A percentile compares a stretch with the other conserved stretches of the same genome.
These are phyloP conservation scores for Salisapilia sapeloensis DNA, from an alignment of 352 stramenopile genomes.

Conservation along the genomic window DNA sequence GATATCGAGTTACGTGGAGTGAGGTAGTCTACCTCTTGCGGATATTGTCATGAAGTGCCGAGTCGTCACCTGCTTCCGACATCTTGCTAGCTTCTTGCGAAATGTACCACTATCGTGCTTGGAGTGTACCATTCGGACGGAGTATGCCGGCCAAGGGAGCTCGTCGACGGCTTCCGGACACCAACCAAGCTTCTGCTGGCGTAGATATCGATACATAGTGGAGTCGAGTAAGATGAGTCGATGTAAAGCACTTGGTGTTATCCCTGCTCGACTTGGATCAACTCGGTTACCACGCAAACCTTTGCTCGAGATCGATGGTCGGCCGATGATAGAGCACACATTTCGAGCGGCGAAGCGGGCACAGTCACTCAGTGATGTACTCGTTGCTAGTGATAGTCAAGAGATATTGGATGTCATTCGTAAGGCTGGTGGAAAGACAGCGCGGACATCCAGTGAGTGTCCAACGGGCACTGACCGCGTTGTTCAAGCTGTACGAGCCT, in stretches of 20 bases:
- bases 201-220: too few relatives aligned
- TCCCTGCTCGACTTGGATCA: conserved; percentile 54
- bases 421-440: conserved; percentile 16
- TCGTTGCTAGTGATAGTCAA: conserved; percentile 64
- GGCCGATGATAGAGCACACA: conserved; percentile 75
- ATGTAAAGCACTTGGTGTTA: conserved; percentile 64
- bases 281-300: conserved; percentile 67
- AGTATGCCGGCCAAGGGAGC: too few relatives aligned
- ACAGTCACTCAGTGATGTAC: conserved; percentile 40
- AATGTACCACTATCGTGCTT: too few relatives aligned
- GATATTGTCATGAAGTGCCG: conserved; percentile 70
- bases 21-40: too few relatives aligned
- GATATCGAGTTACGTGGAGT: too few relatives aligned
- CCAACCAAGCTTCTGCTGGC: too few relatives aligned
- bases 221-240: too few relatives aligned
- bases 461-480: conserved; percentile 62
- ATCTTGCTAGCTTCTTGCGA: too few relatives aligned
- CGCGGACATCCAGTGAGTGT: conserved; percentile 52
- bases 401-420: conserved; percentile 29
- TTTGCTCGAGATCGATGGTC: conserved; percentile 57
- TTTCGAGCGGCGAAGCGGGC: conserved; percentile 32
- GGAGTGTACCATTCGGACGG: too few relatives aligned
- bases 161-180: too few relatives aligned
- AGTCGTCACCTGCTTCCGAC: too few relatives aligned
- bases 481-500: conserved; percentile 28